Evolutionary conservation across 2,329 filamentous ascomycete genomes (phyloP).

Genomic region (Rutstroemia sp.): DNA sequence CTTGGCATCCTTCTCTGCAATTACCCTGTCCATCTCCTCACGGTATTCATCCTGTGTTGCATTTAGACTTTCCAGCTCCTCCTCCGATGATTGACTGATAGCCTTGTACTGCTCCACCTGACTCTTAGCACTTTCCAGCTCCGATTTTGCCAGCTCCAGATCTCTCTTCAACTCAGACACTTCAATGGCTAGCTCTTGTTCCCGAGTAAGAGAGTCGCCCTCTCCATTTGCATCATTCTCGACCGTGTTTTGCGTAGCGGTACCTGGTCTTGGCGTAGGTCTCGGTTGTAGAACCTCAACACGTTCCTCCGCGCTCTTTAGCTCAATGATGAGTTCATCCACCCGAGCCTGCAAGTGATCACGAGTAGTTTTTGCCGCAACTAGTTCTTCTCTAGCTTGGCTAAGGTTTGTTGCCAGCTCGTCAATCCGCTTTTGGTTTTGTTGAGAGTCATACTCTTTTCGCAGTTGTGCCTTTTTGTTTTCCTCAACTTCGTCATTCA

Average conservation of each 20-base stretch:
- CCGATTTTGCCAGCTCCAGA: conserved; percentile 70
- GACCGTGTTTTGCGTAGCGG: conserved; percentile 34
- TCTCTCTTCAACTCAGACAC: conserved; percentile 82
- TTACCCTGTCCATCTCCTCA: conserved; percentile 71
- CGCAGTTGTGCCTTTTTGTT: conserved; percentile 73
- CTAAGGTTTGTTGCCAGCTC: conserved; percentile 77
- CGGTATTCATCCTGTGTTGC: conserved; percentile 79
- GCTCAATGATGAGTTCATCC: conserved; percentile 80
- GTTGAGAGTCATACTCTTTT: conserved; percentile 84
- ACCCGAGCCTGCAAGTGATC: conserved; percentile 86
- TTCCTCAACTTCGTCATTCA: conserved; percentile 77
- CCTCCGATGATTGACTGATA: conserved; percentile 81
- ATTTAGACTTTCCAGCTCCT: conserved; percentile 72
- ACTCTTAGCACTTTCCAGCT: conserved; percentile 72
- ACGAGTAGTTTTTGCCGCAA: conserved; percentile 76
- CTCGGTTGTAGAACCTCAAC: conserved; percentile 74
- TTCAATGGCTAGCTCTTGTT: conserved; percentile 78
- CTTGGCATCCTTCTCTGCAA: conserved; percentile 70
- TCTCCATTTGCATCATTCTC: conserved; percentile 38
- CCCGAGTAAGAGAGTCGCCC: conserved; percentile 52
- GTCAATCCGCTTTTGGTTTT: conserved; percentile 86
- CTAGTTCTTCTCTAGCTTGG: conserved; percentile 77
- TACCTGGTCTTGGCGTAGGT: conserved; percentile 54
- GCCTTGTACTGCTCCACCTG: conserved; percentile 84
- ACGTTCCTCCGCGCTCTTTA: conserved; percentile 84